phyloP scores from a whole-genome alignment of 208 protist species.

The Crithidia bombi region DNA sequence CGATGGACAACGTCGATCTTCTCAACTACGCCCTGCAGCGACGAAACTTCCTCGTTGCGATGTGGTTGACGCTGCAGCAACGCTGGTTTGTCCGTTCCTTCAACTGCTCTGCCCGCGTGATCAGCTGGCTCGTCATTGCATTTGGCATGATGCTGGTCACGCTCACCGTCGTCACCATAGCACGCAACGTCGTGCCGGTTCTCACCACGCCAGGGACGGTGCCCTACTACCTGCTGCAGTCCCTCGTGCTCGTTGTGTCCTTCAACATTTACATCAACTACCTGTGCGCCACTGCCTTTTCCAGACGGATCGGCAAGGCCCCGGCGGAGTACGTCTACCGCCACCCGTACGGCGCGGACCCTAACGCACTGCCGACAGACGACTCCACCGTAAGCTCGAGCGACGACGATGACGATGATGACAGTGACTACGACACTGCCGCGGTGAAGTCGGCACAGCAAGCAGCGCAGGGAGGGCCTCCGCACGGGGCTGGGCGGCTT shows the following conservation, averaged over 20 bases:
- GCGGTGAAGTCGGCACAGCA: no score
- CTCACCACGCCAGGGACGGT: slow-evolving; percentile 36
- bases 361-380: neutral
- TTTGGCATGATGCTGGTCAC: slow-evolving; percentile 63
- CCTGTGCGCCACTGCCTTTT: slow-evolving; percentile 55
- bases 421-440: neutral
- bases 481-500: no score
- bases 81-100: slow-evolving; percentile 33
- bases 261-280: slow-evolving; percentile 82
- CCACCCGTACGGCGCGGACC: slow-evolving; percentile 6
- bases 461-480: no score
- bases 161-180: slow-evolving; percentile 47
- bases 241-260: slow-evolving; percentile 40
- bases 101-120: slow-evolving; percentile 13
- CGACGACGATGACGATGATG: slow-evolving; percentile 7
- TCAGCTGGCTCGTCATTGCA: slow-evolving; percentile 36
- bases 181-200: slow-evolving; percentile 54
- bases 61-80: slow-evolving; percentile 35
- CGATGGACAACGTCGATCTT: slow-evolving; percentile 25
- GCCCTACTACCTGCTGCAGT: slow-evolving; percentile 39
- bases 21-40: slow-evolving; percentile 34
- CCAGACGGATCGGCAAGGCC: slow-evolving; percentile 32
- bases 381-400: slow-evolving; percentile 5
- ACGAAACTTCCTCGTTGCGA: slow-evolving; percentile 26
- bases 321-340: slow-evolving; percentile 23